phyloP scores from a whole-genome alignment of 2,329 filamentous ascomycete species.

The Rutstroemia sp. region DNA sequence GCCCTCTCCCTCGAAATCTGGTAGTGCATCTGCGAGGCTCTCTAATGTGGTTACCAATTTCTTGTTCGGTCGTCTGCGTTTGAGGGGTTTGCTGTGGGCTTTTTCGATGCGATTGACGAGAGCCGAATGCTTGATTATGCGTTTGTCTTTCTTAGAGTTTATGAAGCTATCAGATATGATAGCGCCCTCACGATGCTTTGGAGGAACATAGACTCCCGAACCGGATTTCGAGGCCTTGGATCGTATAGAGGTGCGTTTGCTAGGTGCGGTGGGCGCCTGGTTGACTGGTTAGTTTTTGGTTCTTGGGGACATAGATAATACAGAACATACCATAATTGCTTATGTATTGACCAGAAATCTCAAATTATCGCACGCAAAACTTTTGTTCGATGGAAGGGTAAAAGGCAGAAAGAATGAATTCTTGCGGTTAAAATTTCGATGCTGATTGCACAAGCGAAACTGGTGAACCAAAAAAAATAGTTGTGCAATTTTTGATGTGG shows the following conservation, averaged over 20 bases:
- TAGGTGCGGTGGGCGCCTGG: conserved; percentile 38
- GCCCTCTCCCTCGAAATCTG: conserved; percentile 42
- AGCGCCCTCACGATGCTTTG: conserved; percentile 38
- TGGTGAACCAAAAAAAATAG: neutral
- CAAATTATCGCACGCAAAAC: neutral
- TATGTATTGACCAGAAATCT: too few species aligned
- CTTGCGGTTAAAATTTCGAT: neutral
- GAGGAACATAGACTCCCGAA: conserved; percentile 31
- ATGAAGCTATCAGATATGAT: conserved; percentile 52
- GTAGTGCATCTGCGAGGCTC: conserved; percentile 72
- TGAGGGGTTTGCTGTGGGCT: conserved; percentile 44
- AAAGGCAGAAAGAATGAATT: neutral
- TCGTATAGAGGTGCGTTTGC: conserved; percentile 50
- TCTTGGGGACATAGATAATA: neutral
- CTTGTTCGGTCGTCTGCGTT: conserved; percentile 62
- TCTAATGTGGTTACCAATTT: conserved; percentile 73
- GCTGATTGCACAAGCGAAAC: neutral
- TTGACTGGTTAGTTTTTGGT: conserved; percentile 14
- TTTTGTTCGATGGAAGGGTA: neutral
- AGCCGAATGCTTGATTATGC: conserved; percentile 69
- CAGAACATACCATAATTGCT: conserved; percentile 12
- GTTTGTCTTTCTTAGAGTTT: conserved; percentile 76
- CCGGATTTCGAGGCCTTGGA: conserved; percentile 46
- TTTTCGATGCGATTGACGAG: conserved; percentile 75
- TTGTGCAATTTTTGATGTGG: neutral